Evolutionary conservation across 176 grass and related monocot genomes (phyloP).

Genomic region (Poa pratensis): DNA sequence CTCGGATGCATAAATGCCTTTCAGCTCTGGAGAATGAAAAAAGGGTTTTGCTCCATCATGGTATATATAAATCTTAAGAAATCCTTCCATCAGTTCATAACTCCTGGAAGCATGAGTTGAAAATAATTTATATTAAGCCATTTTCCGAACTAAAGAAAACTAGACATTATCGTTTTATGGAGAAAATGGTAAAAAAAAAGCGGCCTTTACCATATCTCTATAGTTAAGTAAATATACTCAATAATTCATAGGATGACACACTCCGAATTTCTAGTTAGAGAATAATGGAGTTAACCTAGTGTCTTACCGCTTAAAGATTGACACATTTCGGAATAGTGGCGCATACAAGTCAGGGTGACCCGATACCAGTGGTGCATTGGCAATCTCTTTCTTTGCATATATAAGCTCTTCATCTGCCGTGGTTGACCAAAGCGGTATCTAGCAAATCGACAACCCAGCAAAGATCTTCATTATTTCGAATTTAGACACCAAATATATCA

Average conservation of each 20-base stretch:
- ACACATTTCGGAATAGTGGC: constrained; percentile 67
- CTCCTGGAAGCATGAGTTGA: constrained; percentile 66
- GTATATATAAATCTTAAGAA: constrained; percentile 90
- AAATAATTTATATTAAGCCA: constrained; percentile 15
- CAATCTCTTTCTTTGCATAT: constrained; percentile 76
- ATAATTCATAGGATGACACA: too few species aligned
- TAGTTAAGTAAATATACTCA: too few species aligned
- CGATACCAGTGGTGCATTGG: constrained; percentile 43
- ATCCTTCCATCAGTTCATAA: constrained; percentile 86
- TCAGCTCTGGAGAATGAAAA: constrained; percentile 78
- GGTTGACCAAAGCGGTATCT: constrained; percentile 67
- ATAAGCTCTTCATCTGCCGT: constrained; percentile 70
- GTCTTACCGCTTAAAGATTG: constrained; percentile 72
- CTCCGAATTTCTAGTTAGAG: neutral
- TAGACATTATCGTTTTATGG: neutral
- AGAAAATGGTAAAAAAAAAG: too few species aligned
- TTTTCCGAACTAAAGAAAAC: constrained; percentile 22
- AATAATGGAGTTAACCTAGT: constrained; percentile 21
- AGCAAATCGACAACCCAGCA: constrained; percentile 30
- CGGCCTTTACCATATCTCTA: too few species aligned
- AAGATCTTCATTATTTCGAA: constrained; percentile 13
- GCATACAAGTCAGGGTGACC: constrained; percentile 69
- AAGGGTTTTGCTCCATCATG: constrained; percentile 79
- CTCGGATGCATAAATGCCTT: constrained; percentile 91
- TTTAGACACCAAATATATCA: neutral